Evolutionary conservation across 305 asterid species (phyloP), one percentile per base, ranked within the genome.

Genomic region (Fraxinus nigra): DNA sequence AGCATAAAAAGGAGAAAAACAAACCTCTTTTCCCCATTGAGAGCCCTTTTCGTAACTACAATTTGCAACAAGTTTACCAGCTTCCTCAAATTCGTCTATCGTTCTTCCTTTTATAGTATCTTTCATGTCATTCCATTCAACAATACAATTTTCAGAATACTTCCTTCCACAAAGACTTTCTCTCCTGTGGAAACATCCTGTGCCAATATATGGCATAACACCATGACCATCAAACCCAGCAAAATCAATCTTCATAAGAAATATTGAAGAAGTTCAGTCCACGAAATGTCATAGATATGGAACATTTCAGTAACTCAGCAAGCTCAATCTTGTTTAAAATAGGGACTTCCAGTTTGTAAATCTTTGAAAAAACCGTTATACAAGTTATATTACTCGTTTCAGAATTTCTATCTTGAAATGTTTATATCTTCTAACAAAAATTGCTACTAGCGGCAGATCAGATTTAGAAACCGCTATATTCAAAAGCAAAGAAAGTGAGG

Each of bases 131-230:
- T 63, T 3, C 83, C 75, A 76, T 69, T 86, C 92, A 28, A 82
- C 59, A 9, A 0, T 81, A 1, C 59, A 84, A 48, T 82, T 76
- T 35, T 70, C 82, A 0, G 83, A 75, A 67, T 81, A 87, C 72
- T 38, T 86, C 80, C 37, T 78, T 22, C 98, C 98, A 0, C 83
- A 80, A 32, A 93, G 88, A 82, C 96, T 88, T 26, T 79, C 90
- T 79, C 98, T 88, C 76, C 95, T 78, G 65, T 93, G 98, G 78
- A 95, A 95, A 85, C 97, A 92, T 48, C 97, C 97, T 0, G 98
- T 92, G 38, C 97, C 98, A 81, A 89, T 80, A 80, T 88, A 93
- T n/a, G 87, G 83, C 78, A 96, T 86, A 3, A 89, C 90, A 33
- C 93, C 93, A 37, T 81, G 82, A 32, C 96, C 93, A 79, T 90